phyloP scores from a whole-genome alignment of 2,329 filamentous ascomycete species.

The Cadophora sp. region DNA sequence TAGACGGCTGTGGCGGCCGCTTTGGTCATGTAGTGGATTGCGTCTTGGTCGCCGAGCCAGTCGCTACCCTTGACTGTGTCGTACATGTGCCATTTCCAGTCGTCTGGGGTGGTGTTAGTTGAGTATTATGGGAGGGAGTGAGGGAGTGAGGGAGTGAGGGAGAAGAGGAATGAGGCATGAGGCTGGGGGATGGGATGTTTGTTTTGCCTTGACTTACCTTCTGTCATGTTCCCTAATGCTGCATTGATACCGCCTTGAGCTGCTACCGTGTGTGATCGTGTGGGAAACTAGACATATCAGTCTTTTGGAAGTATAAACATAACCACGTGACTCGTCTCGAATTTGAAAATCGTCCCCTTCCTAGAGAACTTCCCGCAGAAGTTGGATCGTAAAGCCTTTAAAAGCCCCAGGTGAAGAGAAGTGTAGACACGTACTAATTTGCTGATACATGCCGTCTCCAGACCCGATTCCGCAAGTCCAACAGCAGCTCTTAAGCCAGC shows the following conservation, averaged over 20 bases:
- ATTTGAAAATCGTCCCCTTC: background rate
- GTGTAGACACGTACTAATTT: slow-evolving; percentile 54
- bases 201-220: slow-evolving; percentile 50
- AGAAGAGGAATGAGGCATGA: background rate
- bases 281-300: slow-evolving; percentile 54
- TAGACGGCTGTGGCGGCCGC: slow-evolving; percentile 60
- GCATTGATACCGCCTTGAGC: slow-evolving; percentile 71
- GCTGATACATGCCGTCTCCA: slow-evolving; percentile 69
- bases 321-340: background rate
- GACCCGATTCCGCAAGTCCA: slow-evolving; percentile 67
- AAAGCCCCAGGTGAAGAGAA: background rate
- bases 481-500: slow-evolving; percentile 69
- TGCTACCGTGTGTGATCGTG: slow-evolving; percentile 69
- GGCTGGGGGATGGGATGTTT: no score
- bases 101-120: slow-evolving; percentile 47
- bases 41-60: slow-evolving; percentile 65
- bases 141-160: background rate
- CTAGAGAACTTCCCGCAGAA: no score
- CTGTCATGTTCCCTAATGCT: slow-evolving; percentile 52
- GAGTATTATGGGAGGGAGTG: background rate
- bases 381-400: no score
- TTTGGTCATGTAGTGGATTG: slow-evolving; percentile 65
- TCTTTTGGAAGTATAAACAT: background rate
- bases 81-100: slow-evolving; percentile 67
- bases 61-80: slow-evolving; percentile 64